Evolutionary conservation across 2,329 filamentous ascomycete species (phyloP).

Genomic region (Zymoseptoria tritici): DNA sequence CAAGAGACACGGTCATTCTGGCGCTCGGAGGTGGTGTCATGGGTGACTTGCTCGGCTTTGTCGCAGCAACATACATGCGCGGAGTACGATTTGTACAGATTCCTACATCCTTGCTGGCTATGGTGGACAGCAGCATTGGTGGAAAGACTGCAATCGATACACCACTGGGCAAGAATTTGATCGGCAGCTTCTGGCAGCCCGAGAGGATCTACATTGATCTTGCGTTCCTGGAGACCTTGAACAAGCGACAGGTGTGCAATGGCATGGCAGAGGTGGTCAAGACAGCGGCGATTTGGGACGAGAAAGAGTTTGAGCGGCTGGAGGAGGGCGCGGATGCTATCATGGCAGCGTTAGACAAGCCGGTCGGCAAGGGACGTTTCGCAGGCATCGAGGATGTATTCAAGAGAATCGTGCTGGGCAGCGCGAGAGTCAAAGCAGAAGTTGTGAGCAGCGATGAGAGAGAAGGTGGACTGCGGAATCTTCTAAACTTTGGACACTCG

Average conservation of each 20-base stretch:
- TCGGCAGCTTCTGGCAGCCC: conserved; percentile 96
- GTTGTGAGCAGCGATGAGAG: conserved; percentile 93
- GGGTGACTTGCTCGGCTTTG: conserved; percentile 95
- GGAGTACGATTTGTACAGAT: conserved; percentile 95
- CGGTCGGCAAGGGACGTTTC: conserved; percentile 54
- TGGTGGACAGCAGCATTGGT: conserved; percentile 98
- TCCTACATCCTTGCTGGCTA: conserved; percentile 85
- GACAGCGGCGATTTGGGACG: conserved; percentile 94
- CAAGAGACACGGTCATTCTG: conserved; percentile 88
- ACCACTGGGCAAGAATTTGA: conserved; percentile 88
- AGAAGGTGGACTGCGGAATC: conserved; percentile 85
- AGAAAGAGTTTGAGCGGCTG: conserved; percentile 73
- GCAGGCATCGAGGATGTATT: conserved; percentile 52
- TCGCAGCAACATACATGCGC: conserved; percentile 97
- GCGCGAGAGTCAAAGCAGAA: conserved; percentile 85
- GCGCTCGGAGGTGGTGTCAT: conserved; percentile 94
- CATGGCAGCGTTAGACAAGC: conserved; percentile 60
- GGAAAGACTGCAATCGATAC: conserved; percentile 98
- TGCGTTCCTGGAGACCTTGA: conserved; percentile 81
- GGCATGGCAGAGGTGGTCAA: conserved; percentile 87
- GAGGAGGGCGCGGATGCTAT: conserved; percentile 76
- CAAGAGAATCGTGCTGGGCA: conserved; percentile 68
- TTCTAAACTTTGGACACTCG: conserved; percentile 95
- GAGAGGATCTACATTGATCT: conserved; percentile 90
- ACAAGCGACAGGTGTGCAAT: conserved; percentile 89